Base-by-base conservation (phyloP, 2,329 filamentous ascomycete genomes). In the Fusarium brachygibbosum region DNA sequence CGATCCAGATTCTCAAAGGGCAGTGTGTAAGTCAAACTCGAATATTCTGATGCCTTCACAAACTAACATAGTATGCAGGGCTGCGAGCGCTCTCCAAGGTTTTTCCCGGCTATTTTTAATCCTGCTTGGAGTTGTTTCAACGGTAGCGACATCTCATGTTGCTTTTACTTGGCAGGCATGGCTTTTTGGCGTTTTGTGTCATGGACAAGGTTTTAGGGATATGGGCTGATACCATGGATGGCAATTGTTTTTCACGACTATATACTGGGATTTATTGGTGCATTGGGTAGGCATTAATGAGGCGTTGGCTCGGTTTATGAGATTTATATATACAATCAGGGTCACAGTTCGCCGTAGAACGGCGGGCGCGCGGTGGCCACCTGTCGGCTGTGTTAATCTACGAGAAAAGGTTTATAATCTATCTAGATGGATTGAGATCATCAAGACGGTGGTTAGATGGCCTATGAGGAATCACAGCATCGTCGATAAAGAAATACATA, bases 31-130 rank as follows among this genome's bases (percentile, higher is more conserved):
- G 81, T 78, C 41, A 5, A 35, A 13, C 2, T 29, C 9, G 6
- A 5, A 48, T 12, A 13, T 13, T 10, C 13, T 19, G 6, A 38
- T 38, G 23, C 16, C 19, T 34, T n/a, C 23, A 38, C 49, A n/a
- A 56, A 54, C 62, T 75, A 42, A 75, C 64, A n/a, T 40, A 5
- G 6, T 7, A 13, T 29, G 4, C 55, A 84, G 82, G 82, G 83
- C 80, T 80, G 53, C 81, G 79, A 58, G 79, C 77, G 53, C 74
- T 82, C 55, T 77, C 79, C 35, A 83, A 82, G 42, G 76, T 84
- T 52, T 84, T 84, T 54, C 82, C 82, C 7, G 79, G 80, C 23
- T 78, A 81, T 54, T 74, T 74, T 44, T 79, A 69, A 50, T 40
- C 25, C 19, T 17, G 21, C 23, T 41, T 61, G 51, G 64, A 49